Base-by-base conservation (phyloP, 495 filamentous ascomycete species). In the Saxispiralis lemnorum region DNA sequence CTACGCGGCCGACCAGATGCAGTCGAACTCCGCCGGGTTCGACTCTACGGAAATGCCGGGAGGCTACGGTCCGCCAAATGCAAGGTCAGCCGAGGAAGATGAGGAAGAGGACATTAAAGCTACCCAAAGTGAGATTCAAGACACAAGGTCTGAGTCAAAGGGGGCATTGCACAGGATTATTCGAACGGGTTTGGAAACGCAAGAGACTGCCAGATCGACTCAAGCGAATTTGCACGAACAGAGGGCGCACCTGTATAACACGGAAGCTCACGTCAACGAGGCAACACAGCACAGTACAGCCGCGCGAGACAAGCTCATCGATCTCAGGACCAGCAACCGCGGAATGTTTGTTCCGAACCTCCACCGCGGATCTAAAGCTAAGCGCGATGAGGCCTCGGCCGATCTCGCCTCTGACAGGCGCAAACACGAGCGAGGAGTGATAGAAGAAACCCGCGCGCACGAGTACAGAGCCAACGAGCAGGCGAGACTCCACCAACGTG, bases 221-320 rank as follows among this genome's bases (percentile, higher is more conserved):
- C 63, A 86, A 11, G 75, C 70, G 16, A 68, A 78, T 32, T 74
- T 92, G 7, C 78, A 78, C 32, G 70, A 66, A 7, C 83, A 93
- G 56, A 72, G 75, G 46, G 83, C 92, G 47, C 69, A 73, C 4
- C 70, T 92, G 35, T 75, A 89, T 58, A 79, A 84, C 51, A 78
- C 79, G 1, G 81, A 87, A 53, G 71, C 68, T 58, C 79, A 80
- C 39, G 65, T 89, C 18, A 79, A 88, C 48, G 13, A 24, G 9
- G 46, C 53, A 6, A 35, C 18, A 2, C 72, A 70, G 31, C 75
- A 84, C 49, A 81, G 77, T 44, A 67, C 70, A 12, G 56, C 78
- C n/a, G 83, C 83, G 0, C 76, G 79, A 41, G 79, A 79, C 43
- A 83, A 79, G 52, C 73, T 81, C 2, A 68, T 66, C 35, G 83